These are phyloP conservation scores for Bipolaris cookei DNA, from an alignment of 2,329 filamentous ascomycete genomes.

Conservation along the genomic window DNA sequence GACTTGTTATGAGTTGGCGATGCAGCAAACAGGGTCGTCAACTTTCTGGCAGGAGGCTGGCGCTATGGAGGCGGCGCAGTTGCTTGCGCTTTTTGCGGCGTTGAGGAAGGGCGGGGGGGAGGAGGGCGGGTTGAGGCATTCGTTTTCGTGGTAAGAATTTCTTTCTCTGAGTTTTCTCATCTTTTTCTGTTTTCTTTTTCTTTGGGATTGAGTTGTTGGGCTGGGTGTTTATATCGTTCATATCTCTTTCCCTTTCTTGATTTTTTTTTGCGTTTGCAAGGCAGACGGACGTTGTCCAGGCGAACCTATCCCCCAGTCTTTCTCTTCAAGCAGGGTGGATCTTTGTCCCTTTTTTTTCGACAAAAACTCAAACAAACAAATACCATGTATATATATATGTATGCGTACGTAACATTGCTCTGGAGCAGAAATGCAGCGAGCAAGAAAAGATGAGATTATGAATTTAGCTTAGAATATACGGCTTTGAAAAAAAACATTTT, in stretches of 20 bases:
- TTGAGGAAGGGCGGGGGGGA: conserved; percentile 28
- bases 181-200: neutral
- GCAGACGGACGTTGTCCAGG: neutral
- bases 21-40: conserved; percentile 40
- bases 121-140: conserved; percentile 36
- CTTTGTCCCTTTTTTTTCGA: too few relatives aligned
- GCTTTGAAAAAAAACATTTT: too few relatives aligned
- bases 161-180: too few relatives aligned
- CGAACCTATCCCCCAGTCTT: neutral
- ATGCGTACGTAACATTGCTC: too few relatives aligned
- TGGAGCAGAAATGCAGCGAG: too few relatives aligned
- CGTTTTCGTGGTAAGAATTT: conserved; percentile 41
- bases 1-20: conserved; percentile 46
- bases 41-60: conserved; percentile 47
- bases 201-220: too few relatives aligned
- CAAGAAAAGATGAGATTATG: too few relatives aligned
- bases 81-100: conserved; percentile 43
- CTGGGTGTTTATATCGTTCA: too few relatives aligned
- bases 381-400: too few relatives aligned
- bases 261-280: too few relatives aligned
- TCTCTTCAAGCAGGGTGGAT: neutral
- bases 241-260: neutral
- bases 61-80: conserved; percentile 41
- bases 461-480: too few relatives aligned
- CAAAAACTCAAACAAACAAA: too few relatives aligned